These are phyloP conservation scores for Liquidambar formosana DNA, from an alignment of 164 flowering plant species.

Conservation along the genomic window DNA sequence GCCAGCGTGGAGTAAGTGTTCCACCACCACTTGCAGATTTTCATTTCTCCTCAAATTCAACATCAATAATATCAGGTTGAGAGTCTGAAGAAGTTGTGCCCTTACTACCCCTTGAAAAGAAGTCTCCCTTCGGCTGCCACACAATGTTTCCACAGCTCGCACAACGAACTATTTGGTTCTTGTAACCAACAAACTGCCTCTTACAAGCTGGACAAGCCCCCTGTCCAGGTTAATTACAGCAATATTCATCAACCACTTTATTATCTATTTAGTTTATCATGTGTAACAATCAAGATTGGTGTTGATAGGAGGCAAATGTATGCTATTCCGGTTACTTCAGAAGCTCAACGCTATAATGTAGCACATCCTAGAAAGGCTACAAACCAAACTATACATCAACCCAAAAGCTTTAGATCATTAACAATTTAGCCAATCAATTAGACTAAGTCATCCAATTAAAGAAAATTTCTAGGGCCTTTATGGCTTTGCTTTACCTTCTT, in stretches of 20 bases:
- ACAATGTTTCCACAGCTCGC: conserved; percentile 78
- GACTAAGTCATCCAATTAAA: no score
- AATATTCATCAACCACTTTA: neutral
- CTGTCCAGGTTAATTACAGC: conserved; percentile 34
- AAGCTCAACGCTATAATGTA: no score
- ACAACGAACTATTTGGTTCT: conserved; percentile 67
- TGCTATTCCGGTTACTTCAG: no score
- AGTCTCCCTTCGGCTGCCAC: conserved; percentile 80
- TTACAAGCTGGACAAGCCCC: conserved; percentile 91
- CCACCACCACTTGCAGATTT: neutral
- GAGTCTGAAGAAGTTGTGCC: conserved; percentile 39
- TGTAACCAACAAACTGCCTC: conserved; percentile 64
- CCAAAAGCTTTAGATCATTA: no score
- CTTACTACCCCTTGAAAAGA: conserved; percentile 46
- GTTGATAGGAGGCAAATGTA: no score
- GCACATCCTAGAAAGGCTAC: no score
- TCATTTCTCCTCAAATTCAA: conserved; percentile 89
- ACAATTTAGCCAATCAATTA: no score
- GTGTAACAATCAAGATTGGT: no score
- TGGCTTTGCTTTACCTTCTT: no score
- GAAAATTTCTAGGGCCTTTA: no score
- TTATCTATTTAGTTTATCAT: neutral
- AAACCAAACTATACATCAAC: no score
- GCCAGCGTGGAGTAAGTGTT: neutral
- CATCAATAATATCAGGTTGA: conserved; percentile 71